Base-by-base conservation (phyloP, 2,329 filamentous ascomycete species). In the Metarhizium humberi region DNA sequence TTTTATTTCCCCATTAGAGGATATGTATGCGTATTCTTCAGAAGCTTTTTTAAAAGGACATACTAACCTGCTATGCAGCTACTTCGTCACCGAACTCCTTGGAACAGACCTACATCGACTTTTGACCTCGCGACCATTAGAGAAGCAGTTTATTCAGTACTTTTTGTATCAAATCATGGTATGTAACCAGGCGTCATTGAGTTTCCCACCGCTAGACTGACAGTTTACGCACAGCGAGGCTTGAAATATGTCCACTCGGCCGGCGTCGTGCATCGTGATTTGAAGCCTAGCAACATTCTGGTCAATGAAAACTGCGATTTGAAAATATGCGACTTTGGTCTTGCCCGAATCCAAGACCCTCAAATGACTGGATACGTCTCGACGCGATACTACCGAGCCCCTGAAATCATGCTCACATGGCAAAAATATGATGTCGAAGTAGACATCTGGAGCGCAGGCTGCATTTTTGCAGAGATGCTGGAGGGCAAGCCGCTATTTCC, bases 351-450 rank as follows among this genome's bases (percentile, higher is more conserved):
- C 66, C 94, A 99, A 72, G 94, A 99, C 69, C 94, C 94, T 40
- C 94, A 99, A 75, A 99, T 99, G 94, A 99, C 94, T 46, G 94
- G 94, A 64, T 99, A 99, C 69, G 94, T 99, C 58, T 97, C 94
- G 50, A 99, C 94, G 59, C 82, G 94, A 79, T 99, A 99, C 80
- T 99, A 99, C 80, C 86, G 94, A 67, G 94, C 94, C 8, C 94
- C 94, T 18, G 94, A 99, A 74, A 99, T 99, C 70, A 99, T 99
- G 94, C 90, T 99, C 69, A 97, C 94, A 61, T 99, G 94, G 94
- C 94, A 99, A 78, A 99, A 99, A 77, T 99, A 99, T 75, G 94
- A 99, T 64, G 86, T 97, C 50, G 94, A 97, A 76, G 94, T 99
- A 56, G 94, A 99, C 71, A 96, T 99, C 69, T 99, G 94, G 94